Base-by-base conservation (phyloP, 176 grass and related monocot genomes). In the Dactylis glomerata region DNA sequence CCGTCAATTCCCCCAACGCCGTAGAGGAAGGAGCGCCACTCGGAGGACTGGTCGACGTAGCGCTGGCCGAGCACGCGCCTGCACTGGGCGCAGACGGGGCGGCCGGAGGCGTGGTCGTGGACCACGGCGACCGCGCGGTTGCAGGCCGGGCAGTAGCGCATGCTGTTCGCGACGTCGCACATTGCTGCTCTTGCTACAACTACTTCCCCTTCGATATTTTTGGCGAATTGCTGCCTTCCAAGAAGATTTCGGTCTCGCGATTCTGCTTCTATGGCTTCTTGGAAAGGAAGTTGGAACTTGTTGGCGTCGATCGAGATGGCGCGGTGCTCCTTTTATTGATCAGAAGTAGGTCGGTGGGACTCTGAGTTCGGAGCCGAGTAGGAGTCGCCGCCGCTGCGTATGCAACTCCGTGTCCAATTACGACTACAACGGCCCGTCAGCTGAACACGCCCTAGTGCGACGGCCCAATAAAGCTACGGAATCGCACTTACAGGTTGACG, bases 61-160 rank as follows among this genome's bases (percentile, higher is more conserved):
- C 61, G 20, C 6, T 50, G 6, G 61, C 12, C 12, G 44, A 81
- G 11, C 6, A 68, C 19, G 61, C 30, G 44, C 42, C 20, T 3
- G 44, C 78, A 68, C 4, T 16, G 20, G 54, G 84, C 22, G 66
- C 87, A 89, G 52, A 89, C 24, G 32, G 82, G 55, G 82, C 68
- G 26, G 54, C 76, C 68, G 55, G 76, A 40, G 63, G 45, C n/a
- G 73, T 49, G 10, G 73, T 78, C 30, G 13, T 47, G 31, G 49
- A 49, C 38, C 37, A 50, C 73, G 13, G 8, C 6, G 56, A 77
- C 79, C 16, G 6, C 13, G 41, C 55, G 38, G 15, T 56, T 47
- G 87, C 87, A 88, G 13, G 66, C 66, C 23, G 76, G 67, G 75
- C 87, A 88, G 75, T 77, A 88, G 24, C 51, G 68, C 26, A 83